A percentile compares a stretch with the other conserved stretches of the same genome.
Evolutionary conservation across 306 rosid species (phyloP).

Genomic region (Medicago ruthenica): DNA sequence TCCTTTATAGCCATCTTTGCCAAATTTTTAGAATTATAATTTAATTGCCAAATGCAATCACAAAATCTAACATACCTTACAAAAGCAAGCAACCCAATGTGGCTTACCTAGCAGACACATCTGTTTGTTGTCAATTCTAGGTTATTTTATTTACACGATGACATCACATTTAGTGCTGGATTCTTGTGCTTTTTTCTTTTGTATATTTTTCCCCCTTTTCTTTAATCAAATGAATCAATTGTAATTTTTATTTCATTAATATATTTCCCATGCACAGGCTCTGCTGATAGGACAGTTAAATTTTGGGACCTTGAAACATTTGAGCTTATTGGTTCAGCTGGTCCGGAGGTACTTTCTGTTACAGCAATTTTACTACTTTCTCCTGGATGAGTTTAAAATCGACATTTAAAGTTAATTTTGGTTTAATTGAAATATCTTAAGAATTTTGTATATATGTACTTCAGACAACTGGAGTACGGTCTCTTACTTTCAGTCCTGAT

Average conservation of each 20-base stretch:
- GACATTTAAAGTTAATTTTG: constrained; percentile 2
- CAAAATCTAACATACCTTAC: constrained; percentile 14
- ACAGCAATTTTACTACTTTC: constrained; percentile 36
- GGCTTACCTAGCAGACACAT: constrained; percentile 28
- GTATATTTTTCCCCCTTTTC: neutral
- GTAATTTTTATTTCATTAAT: neutral
- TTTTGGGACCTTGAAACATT: constrained; percentile 99
- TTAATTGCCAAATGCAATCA: neutral
- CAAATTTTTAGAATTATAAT: neutral
- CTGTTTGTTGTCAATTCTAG: constrained; percentile 4
- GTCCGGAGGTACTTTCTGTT: constrained; percentile 83
- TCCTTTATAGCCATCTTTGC: constrained; percentile 7
- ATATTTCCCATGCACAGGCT: constrained; percentile 62
- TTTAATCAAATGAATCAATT: constrained; percentile 10
- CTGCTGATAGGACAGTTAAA: constrained; percentile 95
- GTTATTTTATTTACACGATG: constrained; percentile 15
- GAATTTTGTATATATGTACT: constrained; percentile 29
- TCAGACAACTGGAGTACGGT: constrained; percentile 96
- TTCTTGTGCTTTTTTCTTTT: constrained; percentile 31
- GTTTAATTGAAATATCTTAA: neutral
- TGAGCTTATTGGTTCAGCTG: constrained; percentile 98
- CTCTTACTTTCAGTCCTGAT: constrained; percentile 88
- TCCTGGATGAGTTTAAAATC: constrained; percentile 27
- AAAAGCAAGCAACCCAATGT: constrained; percentile 4
- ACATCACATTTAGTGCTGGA: constrained; percentile 8